Evolutionary conservation across 2,329 filamentous ascomycete species (phyloP), one percentile per base, ranked within the genome.

Genomic region (Sporothrix protearum): DNA sequence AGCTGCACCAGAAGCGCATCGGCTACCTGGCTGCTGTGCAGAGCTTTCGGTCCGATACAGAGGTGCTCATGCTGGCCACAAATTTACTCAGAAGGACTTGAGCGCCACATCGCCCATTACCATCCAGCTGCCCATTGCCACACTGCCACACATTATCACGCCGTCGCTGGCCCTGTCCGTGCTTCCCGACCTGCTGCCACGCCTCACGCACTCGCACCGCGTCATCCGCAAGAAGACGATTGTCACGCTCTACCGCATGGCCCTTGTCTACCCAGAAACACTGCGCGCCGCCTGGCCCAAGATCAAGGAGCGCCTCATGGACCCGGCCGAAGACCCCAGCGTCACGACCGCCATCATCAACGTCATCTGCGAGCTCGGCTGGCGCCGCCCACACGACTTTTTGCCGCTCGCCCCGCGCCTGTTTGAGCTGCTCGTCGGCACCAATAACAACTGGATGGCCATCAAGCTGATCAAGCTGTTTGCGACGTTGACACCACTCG

Each of bases 401-500:
- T 84, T 99, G 39, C 93, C 96, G 16, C 85, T 99, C 39, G 96
- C 96, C 0, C 96, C 96, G 9, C 87, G 96, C 72, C 82, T 99
- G 33, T 99, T 98, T 77, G 94, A 97, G 78, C 85, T 99, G 22
- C 84, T 99, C 33, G 94, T 97, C 14, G 92, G 96, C 73, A 91
- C 94, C 71, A 92, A 92, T 49, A 98, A 99, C 81, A 99, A 99
- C 81, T 99, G 96, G 96, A 98, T 99, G 95, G 94, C 94, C 72
- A 99, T 99, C 79, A 99, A 99, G 80, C 88, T 99, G 74, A 98
- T 99, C 80, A 99, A 99, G 82, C 86, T 99, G 92, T 99, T 99
- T 85, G 95, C 96, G 57, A 96, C 93, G 1, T 83, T 99, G 73
- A 98, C 94, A 2, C 96, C 96, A 0, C 82, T 98, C 42, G 96